Conservation (phyloP, 148 eudicot species). For the Bassia scoparia region DNA sequence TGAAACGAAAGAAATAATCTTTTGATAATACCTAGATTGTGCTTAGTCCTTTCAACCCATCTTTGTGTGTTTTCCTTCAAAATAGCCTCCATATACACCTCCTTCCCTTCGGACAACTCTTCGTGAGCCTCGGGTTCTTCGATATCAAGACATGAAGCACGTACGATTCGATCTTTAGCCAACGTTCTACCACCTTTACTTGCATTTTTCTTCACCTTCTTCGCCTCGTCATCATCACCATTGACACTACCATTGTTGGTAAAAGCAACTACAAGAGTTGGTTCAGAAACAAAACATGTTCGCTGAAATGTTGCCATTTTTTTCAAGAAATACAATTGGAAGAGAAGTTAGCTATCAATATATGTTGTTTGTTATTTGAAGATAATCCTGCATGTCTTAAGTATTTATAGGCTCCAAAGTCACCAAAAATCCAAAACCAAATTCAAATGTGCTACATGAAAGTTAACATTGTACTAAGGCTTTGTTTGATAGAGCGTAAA, state of each 20-base stretch:
- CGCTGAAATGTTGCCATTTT: too few relatives aligned
- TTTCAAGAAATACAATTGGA: too few relatives aligned
- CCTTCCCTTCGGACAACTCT: conserved; percentile 73
- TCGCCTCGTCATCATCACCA: background rate
- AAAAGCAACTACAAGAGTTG: too few relatives aligned
- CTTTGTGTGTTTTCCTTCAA: conserved; percentile 66
- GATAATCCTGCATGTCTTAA: too few relatives aligned
- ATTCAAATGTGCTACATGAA: too few relatives aligned
- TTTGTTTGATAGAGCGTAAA: too few relatives aligned
- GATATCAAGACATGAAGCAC: conserved; percentile 51
- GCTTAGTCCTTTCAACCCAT: conserved; percentile 64
- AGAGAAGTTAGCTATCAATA: too few relatives aligned
- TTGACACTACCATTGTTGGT: conserved; percentile 26
- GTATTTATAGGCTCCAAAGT: too few relatives aligned
- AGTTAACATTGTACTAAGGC: too few relatives aligned
- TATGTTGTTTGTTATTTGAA: too few relatives aligned
- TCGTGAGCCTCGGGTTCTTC: conserved; percentile 81
- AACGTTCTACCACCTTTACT: conserved; percentile 17
- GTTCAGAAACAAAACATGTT: too few relatives aligned
- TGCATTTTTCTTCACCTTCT: conserved; percentile 20
- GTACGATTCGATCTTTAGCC: conserved; percentile 69
- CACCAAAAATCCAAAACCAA: too few relatives aligned
- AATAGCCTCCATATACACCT: conserved; percentile 76
- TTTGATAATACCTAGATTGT: conserved; percentile 55
- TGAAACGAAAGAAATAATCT: background rate